Base-by-base conservation (phyloP, 2,329 filamentous ascomycete genomes). In the Teratosphaeria nubilosa region DNA sequence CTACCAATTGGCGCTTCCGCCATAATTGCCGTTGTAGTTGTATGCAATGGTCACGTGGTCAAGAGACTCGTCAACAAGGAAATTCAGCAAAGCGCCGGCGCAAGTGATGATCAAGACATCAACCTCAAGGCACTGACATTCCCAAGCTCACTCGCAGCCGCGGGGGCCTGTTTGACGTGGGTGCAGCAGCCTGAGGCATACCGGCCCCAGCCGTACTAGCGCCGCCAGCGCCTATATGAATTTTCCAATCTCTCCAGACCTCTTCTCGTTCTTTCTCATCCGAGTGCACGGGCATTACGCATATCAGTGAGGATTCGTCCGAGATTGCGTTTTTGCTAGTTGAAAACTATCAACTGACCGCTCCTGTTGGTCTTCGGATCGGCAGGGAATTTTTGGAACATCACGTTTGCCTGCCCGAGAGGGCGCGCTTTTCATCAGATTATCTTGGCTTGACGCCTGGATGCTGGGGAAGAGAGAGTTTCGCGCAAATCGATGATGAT, bases 271-370 rank as follows among this genome's bases (percentile, higher is more conserved):
- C 34, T 13, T 41, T 22, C 14, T 9, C 30, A 54, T 54, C 53
- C 53, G 30, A 55, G 57, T 56, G 58, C 85, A 86, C 77, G 84
- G 85, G 87, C 85, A 82, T 86, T 87, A 88, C 82, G 85, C 82
- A 82, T 86, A 83, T 83, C 85, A 86, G 85, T 90, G 87, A 91
- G 84, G 87, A 89, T 86, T 85, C 82, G 85, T 90, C 87, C 84
- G 87, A 90, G 86, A 84, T 83, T 82, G 82, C 82, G 81, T 89
- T 89, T 88, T 90, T 90, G 87, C 87, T 90, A 88, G 86, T 88
- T 89, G 86, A 88, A 88, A 88, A 88, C 86, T 88, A 88, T 79
- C 80, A 83, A 68, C 68, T 87, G 86, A 89, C 86, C 80, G 80
- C 87, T 91, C 79, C 79, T 80, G 77, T 81, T 82, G 83, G 85